Evolutionary conservation across 768 basidiomycete species (phyloP).

Genomic region (Suillus paluster): DNA sequence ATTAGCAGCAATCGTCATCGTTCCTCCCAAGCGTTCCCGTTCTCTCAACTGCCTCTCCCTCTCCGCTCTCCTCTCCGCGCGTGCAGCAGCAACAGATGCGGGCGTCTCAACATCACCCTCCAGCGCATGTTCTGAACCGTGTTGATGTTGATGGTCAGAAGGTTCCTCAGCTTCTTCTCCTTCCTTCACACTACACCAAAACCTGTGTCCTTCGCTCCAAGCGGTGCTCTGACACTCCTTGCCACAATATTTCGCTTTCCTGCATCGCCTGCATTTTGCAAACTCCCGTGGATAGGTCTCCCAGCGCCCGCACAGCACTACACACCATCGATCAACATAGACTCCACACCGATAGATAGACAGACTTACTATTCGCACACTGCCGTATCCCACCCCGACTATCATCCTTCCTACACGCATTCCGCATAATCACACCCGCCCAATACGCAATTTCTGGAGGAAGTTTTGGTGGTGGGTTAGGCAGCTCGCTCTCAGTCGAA

Average conservation of each 20-base stretch:
- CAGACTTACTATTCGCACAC: conserved; percentile 94
- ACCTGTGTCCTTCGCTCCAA: conserved; percentile 95
- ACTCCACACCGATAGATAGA: too few relatives aligned
- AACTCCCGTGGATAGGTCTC: conserved; percentile 93
- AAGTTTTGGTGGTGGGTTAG: conserved; percentile 69
- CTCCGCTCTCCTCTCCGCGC: conserved; percentile 42
- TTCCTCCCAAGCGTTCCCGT: conserved; percentile 20
- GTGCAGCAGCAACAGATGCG: conserved; percentile 12
- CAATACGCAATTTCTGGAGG: conserved; percentile 96
- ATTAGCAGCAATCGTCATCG: conserved; percentile 20
- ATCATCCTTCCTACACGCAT: conserved; percentile 98
- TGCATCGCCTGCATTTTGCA: conserved; percentile 93
- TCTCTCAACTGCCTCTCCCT: conserved; percentile 38
- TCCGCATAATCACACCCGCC: conserved; percentile 99
- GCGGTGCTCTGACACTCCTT: conserved; percentile 97
- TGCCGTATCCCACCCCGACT: conserved; percentile 90
- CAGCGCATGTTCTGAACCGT: conserved; percentile 11
- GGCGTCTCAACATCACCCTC: not conserved
- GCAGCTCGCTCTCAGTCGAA: conserved; percentile 73
- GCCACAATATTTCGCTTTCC: conserved; percentile 98
- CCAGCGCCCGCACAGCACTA: conserved; percentile 96
- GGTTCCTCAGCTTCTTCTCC: conserved; percentile 46
- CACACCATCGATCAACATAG: not conserved
- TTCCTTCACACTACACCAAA: conserved; percentile 84
- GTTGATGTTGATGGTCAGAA: conserved; percentile 28